Base-by-base conservation (phyloP, 345 rosid species). In the Corchorus olitorius region DNA sequence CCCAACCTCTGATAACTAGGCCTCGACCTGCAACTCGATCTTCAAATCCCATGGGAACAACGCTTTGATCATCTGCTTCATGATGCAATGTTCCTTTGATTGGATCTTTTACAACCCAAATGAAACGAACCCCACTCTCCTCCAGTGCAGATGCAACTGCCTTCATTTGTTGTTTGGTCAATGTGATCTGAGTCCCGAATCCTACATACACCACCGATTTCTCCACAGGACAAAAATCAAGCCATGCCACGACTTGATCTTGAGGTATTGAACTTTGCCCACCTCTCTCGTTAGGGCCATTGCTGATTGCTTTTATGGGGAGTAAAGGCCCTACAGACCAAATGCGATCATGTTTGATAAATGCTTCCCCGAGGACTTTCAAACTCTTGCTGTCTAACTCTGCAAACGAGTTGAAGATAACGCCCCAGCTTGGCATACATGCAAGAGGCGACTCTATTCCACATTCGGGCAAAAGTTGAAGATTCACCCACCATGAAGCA, bases 171-270 rank as follows among this genome's bases (percentile, higher is more conserved):
- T 76, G 48, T 8, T 74, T 50, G 1, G 81, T 79, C 88, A 93
- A 68, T 70, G 76, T 75, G 4, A 76, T 43, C 70, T 75, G 88
- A 81, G 92, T 91, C 49, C 96, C 96, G 17, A 91, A 93, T 80
- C 94, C 87, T 3, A 91, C 83, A 63, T 93, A 93, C 8, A 93
- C 83, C 11, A 93, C 96, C 0, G 79, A 52, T 5, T 64, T 45
- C 19, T 88, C 88, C 12, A 50, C 54, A 0, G 65, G 65, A 17
- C 87, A 77, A 4, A 65, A 59, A 67, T 91, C 93, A 0, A 93
- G 91, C 93, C 92, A 91, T 60, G 79, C 73, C 82, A 77, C 63
- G 33, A 91, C 46, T 33, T 84, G 67, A 39, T 52, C 49, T n/a
- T 68, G 65, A 0, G 78, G 12, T 5, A 81, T 46, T 2, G 91